Conservation (phyloP, 1,139 yeast genomes). For the Yamadazyma diddensiae region DNA sequence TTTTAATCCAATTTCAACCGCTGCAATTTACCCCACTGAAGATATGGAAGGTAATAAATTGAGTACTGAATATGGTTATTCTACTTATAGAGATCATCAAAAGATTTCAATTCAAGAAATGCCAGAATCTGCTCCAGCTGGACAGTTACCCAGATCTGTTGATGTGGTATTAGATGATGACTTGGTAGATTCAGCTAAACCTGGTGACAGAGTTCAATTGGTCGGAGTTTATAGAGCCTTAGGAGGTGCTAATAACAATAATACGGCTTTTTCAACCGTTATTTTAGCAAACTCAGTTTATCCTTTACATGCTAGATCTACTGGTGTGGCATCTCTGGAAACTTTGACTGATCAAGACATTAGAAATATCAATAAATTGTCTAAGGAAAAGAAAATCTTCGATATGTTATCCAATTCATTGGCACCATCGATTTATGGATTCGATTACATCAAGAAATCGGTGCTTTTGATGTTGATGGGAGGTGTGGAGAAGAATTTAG, state of each 20-base stretch:
- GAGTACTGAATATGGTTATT: constrained; percentile 88
- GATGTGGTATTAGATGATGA: constrained; percentile 93
- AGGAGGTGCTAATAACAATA: constrained; percentile 72
- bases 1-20: constrained; percentile 77
- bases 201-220: constrained; percentile 93
- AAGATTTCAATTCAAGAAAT: constrained; percentile 92
- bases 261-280: constrained; percentile 74
- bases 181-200: constrained; percentile 85
- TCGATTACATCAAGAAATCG: constrained; percentile 87
- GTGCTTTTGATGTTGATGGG: constrained; percentile 88
- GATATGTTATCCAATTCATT: constrained; percentile 79
- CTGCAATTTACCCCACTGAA: constrained; percentile 91
- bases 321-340: constrained; percentile 79
- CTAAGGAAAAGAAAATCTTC: constrained; percentile 67
- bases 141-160: constrained; percentile 90
- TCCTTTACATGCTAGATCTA: constrained; percentile 81
- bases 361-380: constrained; percentile 76
- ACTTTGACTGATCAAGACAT: constrained; percentile 79
- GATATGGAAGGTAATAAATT: constrained; percentile 88
- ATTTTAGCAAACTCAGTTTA: constrained; percentile 86
- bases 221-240: constrained; percentile 93
- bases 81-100: constrained; percentile 93
- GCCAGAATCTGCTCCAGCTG: constrained; percentile 99
- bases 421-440: constrained; percentile 96
- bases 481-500: constrained; percentile 91